Conservation (phyloP, 2,329 filamentous ascomycete genomes). For the Pyrenophora graminea region DNA sequence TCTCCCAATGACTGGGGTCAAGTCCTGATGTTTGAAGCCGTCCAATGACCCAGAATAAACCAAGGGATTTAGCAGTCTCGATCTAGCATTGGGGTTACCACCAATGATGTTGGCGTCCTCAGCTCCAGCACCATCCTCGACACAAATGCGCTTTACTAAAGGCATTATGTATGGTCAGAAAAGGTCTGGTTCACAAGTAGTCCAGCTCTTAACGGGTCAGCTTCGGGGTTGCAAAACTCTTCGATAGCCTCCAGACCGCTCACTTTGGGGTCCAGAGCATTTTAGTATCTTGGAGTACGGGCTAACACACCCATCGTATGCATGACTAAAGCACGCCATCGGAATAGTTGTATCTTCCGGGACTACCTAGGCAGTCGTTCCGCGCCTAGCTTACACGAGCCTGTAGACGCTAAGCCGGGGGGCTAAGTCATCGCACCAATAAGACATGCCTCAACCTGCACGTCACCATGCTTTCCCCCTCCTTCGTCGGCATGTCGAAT, state of each 20-base stretch:
- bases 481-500: constrained; percentile 9
- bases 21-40: constrained; percentile 42
- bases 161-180: constrained; percentile 21
- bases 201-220: background rate
- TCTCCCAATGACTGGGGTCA: constrained; percentile 57
- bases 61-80: constrained; percentile 27
- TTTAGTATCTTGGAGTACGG: constrained; percentile 3
- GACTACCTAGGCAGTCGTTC: constrained; percentile 6
- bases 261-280: constrained; percentile 1
- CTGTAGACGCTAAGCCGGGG: background rate
- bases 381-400: constrained; percentile 3
- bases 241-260: background rate
- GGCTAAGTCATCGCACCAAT: constrained; percentile 1
- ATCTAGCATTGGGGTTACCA: constrained; percentile 27
- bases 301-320: background rate
- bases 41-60: constrained; percentile 32
- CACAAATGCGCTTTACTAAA: constrained; percentile 23
- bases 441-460: constrained; percentile 4
- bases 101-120: constrained; percentile 21
- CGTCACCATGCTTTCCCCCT: constrained; percentile 2
- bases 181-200: background rate
- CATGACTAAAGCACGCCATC: constrained; percentile 12
- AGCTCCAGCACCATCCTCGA: constrained; percentile 10
- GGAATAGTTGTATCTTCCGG: constrained; percentile 6
- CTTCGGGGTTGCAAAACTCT: background rate